These are phyloP conservation scores for Sporothrix inflata DNA, from an alignment of 2,329 filamentous ascomycete genomes.

Conservation along the genomic window DNA sequence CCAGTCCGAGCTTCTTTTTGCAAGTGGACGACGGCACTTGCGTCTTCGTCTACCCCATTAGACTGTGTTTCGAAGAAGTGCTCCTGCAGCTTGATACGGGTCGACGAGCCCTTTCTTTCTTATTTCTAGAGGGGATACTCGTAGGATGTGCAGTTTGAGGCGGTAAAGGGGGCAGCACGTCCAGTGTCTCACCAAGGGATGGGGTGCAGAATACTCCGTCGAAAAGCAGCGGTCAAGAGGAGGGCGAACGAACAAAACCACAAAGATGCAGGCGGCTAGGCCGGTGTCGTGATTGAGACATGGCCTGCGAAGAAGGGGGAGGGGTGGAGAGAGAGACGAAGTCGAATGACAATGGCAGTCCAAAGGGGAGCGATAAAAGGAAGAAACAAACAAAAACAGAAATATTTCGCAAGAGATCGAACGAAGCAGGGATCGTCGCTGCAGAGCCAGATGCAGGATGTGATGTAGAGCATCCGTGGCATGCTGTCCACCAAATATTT, in stretches of 20 bases:
- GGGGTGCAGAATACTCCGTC: background rate
- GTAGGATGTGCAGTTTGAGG: background rate
- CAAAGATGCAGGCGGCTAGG: constrained; percentile 4
- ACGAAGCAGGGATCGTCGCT: background rate
- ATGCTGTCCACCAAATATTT: constrained; percentile 3
- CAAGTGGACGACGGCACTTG: background rate
- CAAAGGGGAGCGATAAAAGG: background rate
- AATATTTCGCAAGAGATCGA: background rate
- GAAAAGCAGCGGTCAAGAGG: constrained; percentile 21
- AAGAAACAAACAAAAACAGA: background rate
- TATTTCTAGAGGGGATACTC: background rate
- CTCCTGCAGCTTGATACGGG: background rate
- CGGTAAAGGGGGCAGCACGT: background rate
- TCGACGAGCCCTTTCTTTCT: background rate
- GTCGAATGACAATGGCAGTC: background rate
- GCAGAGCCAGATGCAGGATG: background rate
- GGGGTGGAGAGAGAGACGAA: background rate
- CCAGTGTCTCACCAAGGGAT: background rate
- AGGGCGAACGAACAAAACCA: background rate
- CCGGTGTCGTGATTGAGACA: constrained; percentile 19
- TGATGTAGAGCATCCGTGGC: constrained; percentile 14
- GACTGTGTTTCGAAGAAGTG: constrained; percentile 5
- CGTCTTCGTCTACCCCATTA: background rate
- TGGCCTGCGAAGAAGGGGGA: background rate
- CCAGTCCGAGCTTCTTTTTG: background rate